These are phyloP conservation scores for Hyphodiscus hymeniophilus DNA, from an alignment of 495 filamentous ascomycete species.

Conservation along the genomic window DNA sequence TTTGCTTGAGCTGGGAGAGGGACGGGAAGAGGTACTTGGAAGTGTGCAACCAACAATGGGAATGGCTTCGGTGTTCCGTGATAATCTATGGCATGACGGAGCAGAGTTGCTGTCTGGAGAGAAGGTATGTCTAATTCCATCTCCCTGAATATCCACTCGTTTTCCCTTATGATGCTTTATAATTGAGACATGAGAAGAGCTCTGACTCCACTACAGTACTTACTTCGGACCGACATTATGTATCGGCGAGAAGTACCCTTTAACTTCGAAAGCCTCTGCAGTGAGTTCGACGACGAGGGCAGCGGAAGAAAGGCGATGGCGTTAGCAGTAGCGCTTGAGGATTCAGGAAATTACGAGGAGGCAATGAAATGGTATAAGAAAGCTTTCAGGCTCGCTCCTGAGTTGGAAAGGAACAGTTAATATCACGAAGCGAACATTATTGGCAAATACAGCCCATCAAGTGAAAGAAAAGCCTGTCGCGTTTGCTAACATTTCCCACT, in stretches of 20 bases:
- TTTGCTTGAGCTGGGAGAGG: background rate
- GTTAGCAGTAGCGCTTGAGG: background rate
- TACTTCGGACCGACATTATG: constrained; percentile 2
- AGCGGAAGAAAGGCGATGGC: background rate
- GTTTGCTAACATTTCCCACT: too few species aligned
- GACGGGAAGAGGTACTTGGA: background rate
- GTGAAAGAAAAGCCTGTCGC: too few species aligned
- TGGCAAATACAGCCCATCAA: too few species aligned
- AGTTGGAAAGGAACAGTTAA: too few species aligned
- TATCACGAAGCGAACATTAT: too few species aligned
- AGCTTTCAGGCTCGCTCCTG: background rate
- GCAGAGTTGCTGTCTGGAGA: background rate
- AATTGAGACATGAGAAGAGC: too few species aligned
- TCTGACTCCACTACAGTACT: too few species aligned
- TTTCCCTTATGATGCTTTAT: too few species aligned
- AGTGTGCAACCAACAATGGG: constrained; percentile 6
- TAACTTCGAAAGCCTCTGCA: background rate
- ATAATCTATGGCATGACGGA: constrained; percentile 8
- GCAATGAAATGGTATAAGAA: constrained; percentile 1
- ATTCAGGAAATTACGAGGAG: background rate
- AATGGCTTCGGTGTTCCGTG: constrained; percentile 2
- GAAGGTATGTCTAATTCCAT: too few species aligned
- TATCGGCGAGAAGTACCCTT: background rate
- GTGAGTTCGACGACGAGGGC: background rate
- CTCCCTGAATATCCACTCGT: too few species aligned